These are phyloP conservation scores for Phytophthora rubi DNA, from an alignment of 352 stramenopile species.

Conservation along the genomic window DNA sequence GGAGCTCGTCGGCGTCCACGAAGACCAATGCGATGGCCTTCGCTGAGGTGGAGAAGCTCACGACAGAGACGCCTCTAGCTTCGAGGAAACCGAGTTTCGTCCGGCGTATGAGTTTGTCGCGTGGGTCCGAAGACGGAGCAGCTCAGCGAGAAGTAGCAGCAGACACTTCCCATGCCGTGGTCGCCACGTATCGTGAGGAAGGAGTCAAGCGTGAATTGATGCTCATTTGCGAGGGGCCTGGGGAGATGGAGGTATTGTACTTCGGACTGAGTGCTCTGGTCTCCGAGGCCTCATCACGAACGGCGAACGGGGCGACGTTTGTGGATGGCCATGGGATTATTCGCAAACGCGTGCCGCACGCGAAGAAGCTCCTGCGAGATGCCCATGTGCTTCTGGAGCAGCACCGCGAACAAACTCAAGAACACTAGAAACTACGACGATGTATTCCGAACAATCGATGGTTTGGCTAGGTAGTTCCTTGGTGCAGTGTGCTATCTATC, in stretches of 20 bases:
- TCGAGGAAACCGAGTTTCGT: slow-evolving; percentile 17
- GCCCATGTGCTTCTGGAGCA: slow-evolving; percentile 55
- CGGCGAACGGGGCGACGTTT: slow-evolving; percentile 55
- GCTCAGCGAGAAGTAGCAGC: slow-evolving; percentile 4
- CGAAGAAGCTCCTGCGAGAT: slow-evolving; percentile 65
- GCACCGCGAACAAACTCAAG: slow-evolving; percentile 8
- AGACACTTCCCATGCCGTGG: slow-evolving; percentile 37
- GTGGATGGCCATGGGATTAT: slow-evolving; percentile 71
- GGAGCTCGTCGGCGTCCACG: slow-evolving; percentile 44
- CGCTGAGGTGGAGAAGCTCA: slow-evolving; percentile 43
- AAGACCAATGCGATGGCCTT: slow-evolving; percentile 57
- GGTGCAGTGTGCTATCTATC: not conserved
- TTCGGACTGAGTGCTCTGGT: slow-evolving; percentile 62
- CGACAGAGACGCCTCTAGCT: slow-evolving; percentile 55
- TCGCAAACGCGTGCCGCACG: slow-evolving; percentile 65
- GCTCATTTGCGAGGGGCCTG: slow-evolving; percentile 66
- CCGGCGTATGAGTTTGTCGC: slow-evolving; percentile 18
- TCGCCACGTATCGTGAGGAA: slow-evolving; percentile 45
- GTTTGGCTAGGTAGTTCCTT: not conserved
- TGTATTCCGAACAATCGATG: not conserved
- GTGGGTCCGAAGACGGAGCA: slow-evolving; percentile 5
- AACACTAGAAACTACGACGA: slow-evolving; percentile 5
- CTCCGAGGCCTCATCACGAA: slow-evolving; percentile 45
- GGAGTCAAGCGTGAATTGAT: slow-evolving; percentile 48
- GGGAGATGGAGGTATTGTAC: slow-evolving; percentile 62